Conservation (phyloP, 2,329 filamentous ascomycete species). For the Calonectria multiphialidica region DNA sequence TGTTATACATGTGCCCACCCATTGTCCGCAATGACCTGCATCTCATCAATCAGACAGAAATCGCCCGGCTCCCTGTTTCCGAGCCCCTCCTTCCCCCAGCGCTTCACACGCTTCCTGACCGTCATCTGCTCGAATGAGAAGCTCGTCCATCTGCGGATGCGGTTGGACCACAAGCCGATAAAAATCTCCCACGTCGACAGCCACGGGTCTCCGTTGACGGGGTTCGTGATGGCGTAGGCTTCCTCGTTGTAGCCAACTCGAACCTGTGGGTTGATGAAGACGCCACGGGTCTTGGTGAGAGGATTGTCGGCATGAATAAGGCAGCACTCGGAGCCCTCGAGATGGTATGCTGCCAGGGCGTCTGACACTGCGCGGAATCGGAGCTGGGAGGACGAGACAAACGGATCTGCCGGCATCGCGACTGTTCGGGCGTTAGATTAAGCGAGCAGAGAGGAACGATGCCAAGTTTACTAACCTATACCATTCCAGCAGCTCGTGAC, state of each 20-base stretch:
- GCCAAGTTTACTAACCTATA: constrained; percentile 47
- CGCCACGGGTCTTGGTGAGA: constrained; percentile 62
- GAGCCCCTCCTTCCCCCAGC: constrained; percentile 52
- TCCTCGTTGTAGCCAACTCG: constrained; percentile 72
- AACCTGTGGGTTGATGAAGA: constrained; percentile 78
- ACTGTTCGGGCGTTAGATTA: constrained; percentile 43
- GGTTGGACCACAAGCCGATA: constrained; percentile 69
- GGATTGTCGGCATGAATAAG: constrained; percentile 81
- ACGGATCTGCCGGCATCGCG: constrained; percentile 66
- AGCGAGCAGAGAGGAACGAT: background rate
- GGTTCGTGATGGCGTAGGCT: constrained; percentile 65
- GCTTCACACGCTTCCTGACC: constrained; percentile 52
- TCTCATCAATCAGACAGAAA: constrained; percentile 70
- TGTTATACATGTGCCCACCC: constrained; percentile 69
- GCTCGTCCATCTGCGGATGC: constrained; percentile 59
- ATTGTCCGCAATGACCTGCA: constrained; percentile 68
- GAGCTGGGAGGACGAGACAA: constrained; percentile 60
- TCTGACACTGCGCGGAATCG: constrained; percentile 75
- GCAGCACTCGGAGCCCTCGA: constrained; percentile 86
- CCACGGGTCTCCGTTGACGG: constrained; percentile 53
- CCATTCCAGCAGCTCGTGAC: constrained; percentile 61
- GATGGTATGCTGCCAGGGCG: constrained; percentile 69
- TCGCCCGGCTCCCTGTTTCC: constrained; percentile 58
- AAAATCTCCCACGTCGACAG: constrained; percentile 62
- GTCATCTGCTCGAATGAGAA: constrained; percentile 46